Evolutionary conservation across 345 rosid species (phyloP).

Genomic region (Stellera chamaejasme): DNA sequence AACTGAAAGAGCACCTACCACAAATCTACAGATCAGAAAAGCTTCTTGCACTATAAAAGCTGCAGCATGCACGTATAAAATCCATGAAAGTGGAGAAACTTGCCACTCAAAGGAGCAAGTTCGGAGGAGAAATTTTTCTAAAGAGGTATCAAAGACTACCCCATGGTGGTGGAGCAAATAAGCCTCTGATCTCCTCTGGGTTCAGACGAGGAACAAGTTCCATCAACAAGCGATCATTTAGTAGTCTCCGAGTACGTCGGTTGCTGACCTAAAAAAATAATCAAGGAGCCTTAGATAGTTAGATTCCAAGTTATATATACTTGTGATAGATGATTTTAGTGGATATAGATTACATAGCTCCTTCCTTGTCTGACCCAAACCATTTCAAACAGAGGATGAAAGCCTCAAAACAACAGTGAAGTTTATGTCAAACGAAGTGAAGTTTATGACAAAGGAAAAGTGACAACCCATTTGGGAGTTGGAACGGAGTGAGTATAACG

Average conservation of each 20-base stretch:
- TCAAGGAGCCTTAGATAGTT: not conserved
- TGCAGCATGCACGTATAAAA: not conserved
- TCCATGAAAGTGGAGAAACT: not conserved
- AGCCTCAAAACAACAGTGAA: not conserved
- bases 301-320: not conserved
- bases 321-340: not conserved
- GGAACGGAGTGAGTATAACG: too few species aligned
- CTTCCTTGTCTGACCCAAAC: not conserved
- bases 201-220: slow-evolving; percentile 94
- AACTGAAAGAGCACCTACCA: not conserved
- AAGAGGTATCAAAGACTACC: slow-evolving; percentile 34
- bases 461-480: too few species aligned
- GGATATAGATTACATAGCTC: not conserved
- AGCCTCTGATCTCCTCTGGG: slow-evolving; percentile 81
- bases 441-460: too few species aligned
- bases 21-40: not conserved
- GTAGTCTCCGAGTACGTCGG: slow-evolving; percentile 75
- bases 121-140: not conserved
- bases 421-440: too few species aligned
- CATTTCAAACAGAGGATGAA: not conserved
- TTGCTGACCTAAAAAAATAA: slow-evolving; percentile 57
- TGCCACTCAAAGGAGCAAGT: not conserved
- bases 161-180: slow-evolving; percentile 99
- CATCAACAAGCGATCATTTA: slow-evolving; percentile 88
- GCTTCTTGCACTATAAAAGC: not conserved